Evolutionary conservation across 139 green algal species (phyloP).

Genomic region (Asterochloris erici): DNA sequence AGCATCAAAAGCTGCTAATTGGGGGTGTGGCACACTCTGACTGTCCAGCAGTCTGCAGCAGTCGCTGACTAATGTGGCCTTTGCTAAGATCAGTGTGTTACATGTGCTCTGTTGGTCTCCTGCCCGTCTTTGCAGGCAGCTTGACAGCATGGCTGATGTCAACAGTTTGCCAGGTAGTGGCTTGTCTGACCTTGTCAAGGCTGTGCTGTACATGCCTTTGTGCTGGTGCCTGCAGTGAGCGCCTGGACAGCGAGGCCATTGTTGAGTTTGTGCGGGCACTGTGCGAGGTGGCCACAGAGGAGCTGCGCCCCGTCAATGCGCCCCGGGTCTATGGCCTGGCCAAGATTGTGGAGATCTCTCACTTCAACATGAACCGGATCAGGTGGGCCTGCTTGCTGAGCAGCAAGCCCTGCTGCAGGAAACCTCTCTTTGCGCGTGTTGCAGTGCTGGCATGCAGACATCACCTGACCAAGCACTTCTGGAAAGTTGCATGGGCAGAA

Average conservation of each 20-base stretch:
- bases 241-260: conserved; percentile 83
- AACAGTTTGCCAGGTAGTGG: too few species aligned
- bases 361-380: conserved; percentile 98
- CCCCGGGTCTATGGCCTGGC: conserved; percentile 89
- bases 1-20: too few species aligned
- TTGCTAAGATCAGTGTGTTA: neutral
- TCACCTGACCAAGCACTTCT: too few species aligned
- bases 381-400: conserved; percentile 30
- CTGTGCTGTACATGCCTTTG: neutral
- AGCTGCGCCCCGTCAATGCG: conserved; percentile 46
- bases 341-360: conserved; percentile 96
- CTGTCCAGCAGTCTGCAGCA: too few species aligned
- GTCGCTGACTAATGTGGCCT: too few species aligned
- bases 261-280: conserved; percentile 91
- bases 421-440: too few species aligned
- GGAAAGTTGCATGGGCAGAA: too few species aligned
- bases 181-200: too few species aligned
- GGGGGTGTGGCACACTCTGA: too few species aligned
- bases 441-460: too few species aligned
- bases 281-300: conserved; percentile 54
- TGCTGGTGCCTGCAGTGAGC: conserved; percentile 28
- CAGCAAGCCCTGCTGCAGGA: too few species aligned
- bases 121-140: neutral
- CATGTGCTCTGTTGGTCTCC: neutral
- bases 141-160: too few species aligned